Evolutionary conservation across 208 protist species (phyloP), one percentile per base, ranked within the genome.

Genomic region (Crithidia thermophila): DNA sequence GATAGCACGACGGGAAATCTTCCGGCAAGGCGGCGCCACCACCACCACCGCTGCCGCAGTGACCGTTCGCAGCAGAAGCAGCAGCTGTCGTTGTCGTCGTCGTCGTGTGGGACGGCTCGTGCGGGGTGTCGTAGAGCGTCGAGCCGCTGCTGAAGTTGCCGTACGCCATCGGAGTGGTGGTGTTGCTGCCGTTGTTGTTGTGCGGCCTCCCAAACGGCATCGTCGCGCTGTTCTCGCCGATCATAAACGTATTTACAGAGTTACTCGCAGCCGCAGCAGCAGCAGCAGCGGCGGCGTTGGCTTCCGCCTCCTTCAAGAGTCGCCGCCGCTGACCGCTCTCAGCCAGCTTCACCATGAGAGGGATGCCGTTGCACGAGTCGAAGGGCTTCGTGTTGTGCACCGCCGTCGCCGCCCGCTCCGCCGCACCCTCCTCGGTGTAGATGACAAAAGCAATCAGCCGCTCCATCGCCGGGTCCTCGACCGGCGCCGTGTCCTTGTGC

Each of bases 391-490:
- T 82, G 70, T 87, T 83, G 75, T 90, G 84, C 36, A 87, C 51
- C 51, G 55, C 81, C 49, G 50, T 37, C 21, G 79, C 82, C 46
- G 86, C 88, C 68, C 68, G 62, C 52, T 76, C 84, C 11, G 88
- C 88, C 30, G 70, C 76, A 45, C 84, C 84, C 43, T 84, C 82
- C 46, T 66, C 72, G 14, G 65, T 59, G 67, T 77, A 94, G 21
- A 80, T 81, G 31, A 94, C 71, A 68, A 94, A 94, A 60, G 87
- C 86, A 43, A 94, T 94, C 49, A 74, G 72, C n/a, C 89, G 85
- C 72, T 85, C 79, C 33, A 79, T 47, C 42, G 68, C 49, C n/a
- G 60, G 42, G 40, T 80, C 72, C 21, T 55, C 23, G 27, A 78
- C 70, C 50, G 49, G 71, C 31, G 59, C 65, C n/a, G 90, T 95